Evolutionary conservation across 495 filamentous ascomycete species (phyloP).

Genomic region (Aspergillus ellipticus): DNA sequence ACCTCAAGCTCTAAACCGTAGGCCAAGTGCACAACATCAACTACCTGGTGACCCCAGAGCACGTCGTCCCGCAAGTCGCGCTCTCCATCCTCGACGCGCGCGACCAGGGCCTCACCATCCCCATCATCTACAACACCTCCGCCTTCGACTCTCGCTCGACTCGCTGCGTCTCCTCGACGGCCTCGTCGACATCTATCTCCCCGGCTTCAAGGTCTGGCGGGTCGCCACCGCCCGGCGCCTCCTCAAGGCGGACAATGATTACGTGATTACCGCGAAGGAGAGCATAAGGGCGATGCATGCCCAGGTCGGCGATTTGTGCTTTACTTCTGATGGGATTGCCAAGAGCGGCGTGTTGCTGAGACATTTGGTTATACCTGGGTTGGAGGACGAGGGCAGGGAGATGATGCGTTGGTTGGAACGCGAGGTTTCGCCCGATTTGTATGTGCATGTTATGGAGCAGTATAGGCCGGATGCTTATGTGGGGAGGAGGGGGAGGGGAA

Average conservation of each 20-base stretch:
- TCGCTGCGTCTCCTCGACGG: slow-evolving; percentile 67
- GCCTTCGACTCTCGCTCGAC: slow-evolving; percentile 67
- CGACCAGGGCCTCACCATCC: slow-evolving; percentile 61
- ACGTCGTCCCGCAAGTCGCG: slow-evolving; percentile 74
- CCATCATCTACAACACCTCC: slow-evolving; percentile 77
- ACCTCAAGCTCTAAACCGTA: slow-evolving; percentile 64
- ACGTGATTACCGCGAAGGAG: slow-evolving; percentile 61
- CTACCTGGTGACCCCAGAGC: slow-evolving; percentile 73
- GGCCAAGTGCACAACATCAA: slow-evolving; percentile 76
- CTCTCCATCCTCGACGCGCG: slow-evolving; percentile 64
- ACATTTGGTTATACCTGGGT: slow-evolving; percentile 76
- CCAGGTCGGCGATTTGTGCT: slow-evolving; percentile 73
- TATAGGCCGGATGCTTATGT: slow-evolving; percentile 74
- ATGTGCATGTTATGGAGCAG: slow-evolving; percentile 75
- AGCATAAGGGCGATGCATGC: slow-evolving; percentile 70
- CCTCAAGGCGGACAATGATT: slow-evolving; percentile 71
- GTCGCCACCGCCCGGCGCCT: slow-evolving; percentile 58
- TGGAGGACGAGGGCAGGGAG: slow-evolving; percentile 59
- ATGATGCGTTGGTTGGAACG: slow-evolving; percentile 68
- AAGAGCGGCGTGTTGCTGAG: slow-evolving; percentile 67
- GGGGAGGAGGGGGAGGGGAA: slow-evolving; percentile 53
- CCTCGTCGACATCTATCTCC: slow-evolving; percentile 72
- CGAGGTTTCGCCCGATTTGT: slow-evolving; percentile 64
- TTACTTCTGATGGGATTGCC: slow-evolving; percentile 71
- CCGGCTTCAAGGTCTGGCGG: slow-evolving; percentile 77